phyloP scores from a whole-genome alignment of 2,329 filamentous ascomycete species.

The Colletotrichum musae region DNA sequence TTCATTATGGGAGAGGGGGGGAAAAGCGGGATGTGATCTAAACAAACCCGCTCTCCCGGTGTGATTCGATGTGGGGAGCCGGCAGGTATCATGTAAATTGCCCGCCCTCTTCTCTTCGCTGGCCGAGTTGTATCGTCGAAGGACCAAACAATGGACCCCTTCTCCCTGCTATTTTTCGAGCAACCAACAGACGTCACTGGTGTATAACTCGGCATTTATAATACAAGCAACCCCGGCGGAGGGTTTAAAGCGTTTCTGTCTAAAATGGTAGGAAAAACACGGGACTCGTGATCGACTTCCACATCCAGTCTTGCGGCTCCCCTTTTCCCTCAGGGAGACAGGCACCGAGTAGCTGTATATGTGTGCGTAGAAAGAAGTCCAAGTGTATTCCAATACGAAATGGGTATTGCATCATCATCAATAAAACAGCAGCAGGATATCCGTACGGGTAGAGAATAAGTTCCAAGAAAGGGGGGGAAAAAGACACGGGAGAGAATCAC shows the following conservation, averaged over 20 bases:
- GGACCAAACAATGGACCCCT: neutral
- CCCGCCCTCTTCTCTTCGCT: neutral
- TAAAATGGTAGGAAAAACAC: neutral
- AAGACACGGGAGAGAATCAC: neutral
- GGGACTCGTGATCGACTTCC: constrained; percentile 12
- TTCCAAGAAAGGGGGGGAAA: neutral
- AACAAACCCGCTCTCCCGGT: constrained; percentile 1
- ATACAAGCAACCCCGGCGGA: constrained; percentile 4
- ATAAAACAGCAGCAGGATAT: neutral
- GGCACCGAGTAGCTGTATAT: neutral
- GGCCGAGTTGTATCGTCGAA: neutral
- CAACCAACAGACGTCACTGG: neutral
- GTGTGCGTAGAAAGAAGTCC: neutral
- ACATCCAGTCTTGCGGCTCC: neutral
- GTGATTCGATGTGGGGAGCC: constrained; percentile 6
- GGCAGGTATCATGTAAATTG: constrained; percentile 21
- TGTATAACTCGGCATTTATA: neutral
- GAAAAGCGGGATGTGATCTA: constrained; percentile 14
- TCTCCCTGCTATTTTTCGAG: neutral
- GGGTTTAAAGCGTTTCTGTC: neutral
- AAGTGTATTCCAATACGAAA: constrained; percentile 1
- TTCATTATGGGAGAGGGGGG: neutral
- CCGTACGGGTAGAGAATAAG: neutral
- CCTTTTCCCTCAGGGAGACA: too few relatives aligned
- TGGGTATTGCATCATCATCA: constrained; percentile 1